Conservation (phyloP, 169 alveolate species). For the Blepharisma undulans region DNA sequence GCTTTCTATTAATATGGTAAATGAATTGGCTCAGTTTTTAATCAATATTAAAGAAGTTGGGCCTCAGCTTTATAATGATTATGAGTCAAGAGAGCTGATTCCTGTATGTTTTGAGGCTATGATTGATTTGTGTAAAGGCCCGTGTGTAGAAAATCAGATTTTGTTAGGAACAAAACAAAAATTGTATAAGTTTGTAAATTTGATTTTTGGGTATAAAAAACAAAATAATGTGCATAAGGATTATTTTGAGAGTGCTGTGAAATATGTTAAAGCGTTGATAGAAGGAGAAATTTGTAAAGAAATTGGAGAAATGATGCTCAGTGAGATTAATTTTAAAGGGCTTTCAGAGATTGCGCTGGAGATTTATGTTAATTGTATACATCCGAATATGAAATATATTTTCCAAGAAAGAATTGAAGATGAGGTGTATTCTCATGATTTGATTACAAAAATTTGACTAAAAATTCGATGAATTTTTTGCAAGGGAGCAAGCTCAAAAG, state of each 20-base stretch:
- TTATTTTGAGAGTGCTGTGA: not conserved
- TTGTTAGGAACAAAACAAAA: constrained; percentile 22
- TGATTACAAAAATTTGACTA: too few species aligned
- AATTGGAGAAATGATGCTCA: not conserved
- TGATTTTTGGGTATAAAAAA: not conserved
- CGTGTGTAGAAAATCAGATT: constrained; percentile 39
- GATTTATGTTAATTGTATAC: not conserved
- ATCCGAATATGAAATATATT: not conserved
- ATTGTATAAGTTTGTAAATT: constrained; percentile 5
- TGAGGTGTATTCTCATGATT: not conserved
- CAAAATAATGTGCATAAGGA: not conserved
- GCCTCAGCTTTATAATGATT: not conserved
- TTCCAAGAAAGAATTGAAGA: not conserved
- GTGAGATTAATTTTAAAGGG: constrained; percentile 8
- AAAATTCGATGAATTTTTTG: not conserved
- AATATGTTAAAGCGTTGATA: not conserved
- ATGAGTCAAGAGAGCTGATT: not conserved
- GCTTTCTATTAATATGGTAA: constrained; percentile 11
- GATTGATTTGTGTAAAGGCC: constrained; percentile 35
- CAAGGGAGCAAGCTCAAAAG: not conserved
- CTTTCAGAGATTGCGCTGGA: not conserved
- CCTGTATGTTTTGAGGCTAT: constrained; percentile 20
- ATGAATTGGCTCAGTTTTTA: constrained; percentile 9
- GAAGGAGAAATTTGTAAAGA: constrained; percentile 1
- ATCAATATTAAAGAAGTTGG: constrained; percentile 17